Conservation (phyloP, 495 filamentous ascomycete species). For the Rhypophila decipiens region DNA sequence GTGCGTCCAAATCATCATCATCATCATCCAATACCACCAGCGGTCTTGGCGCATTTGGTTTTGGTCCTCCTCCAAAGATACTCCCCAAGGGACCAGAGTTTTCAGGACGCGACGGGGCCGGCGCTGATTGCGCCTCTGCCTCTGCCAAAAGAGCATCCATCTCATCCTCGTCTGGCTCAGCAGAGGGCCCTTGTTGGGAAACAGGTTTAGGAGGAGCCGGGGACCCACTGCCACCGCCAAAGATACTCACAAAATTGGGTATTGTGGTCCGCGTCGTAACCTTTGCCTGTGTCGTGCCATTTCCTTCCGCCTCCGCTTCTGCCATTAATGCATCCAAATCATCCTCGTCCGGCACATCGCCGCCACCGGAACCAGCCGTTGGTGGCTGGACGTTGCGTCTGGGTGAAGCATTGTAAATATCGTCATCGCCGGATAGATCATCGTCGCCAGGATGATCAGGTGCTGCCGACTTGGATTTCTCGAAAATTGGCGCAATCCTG, state of each 20-base stretch:
- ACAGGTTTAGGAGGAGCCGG: background rate
- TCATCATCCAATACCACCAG: conserved; percentile 3
- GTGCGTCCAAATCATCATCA: conserved; percentile 39
- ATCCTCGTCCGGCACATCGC: conserved; percentile 39
- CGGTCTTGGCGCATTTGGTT: background rate
- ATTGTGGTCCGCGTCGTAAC: background rate
- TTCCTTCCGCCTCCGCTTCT: conserved; percentile 36
- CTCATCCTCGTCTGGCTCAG: conserved; percentile 41
- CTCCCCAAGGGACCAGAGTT: background rate
- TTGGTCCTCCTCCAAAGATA: background rate
- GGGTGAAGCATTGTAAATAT: conserved; percentile 39
- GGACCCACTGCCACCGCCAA: conserved; percentile 19
- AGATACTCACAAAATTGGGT: conserved; percentile 21
- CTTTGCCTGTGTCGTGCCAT: conserved; percentile 8
- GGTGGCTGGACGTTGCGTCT: conserved; percentile 6
- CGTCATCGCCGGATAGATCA: conserved; percentile 31
- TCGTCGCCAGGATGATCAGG: conserved; percentile 25
- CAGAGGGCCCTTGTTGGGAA: no score
- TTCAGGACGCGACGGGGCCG: background rate
- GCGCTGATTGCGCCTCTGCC: conserved; percentile 25
- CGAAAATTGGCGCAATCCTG: conserved; percentile 44
- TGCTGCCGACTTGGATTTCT: conserved; percentile 15
- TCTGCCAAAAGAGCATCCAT: conserved; percentile 49
- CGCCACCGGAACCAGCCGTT: conserved; percentile 6
- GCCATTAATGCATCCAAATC: conserved; percentile 48